phyloP scores from a whole-genome alignment of 176 grass and related monocot species.

The Echinochloa phyllopogon region DNA sequence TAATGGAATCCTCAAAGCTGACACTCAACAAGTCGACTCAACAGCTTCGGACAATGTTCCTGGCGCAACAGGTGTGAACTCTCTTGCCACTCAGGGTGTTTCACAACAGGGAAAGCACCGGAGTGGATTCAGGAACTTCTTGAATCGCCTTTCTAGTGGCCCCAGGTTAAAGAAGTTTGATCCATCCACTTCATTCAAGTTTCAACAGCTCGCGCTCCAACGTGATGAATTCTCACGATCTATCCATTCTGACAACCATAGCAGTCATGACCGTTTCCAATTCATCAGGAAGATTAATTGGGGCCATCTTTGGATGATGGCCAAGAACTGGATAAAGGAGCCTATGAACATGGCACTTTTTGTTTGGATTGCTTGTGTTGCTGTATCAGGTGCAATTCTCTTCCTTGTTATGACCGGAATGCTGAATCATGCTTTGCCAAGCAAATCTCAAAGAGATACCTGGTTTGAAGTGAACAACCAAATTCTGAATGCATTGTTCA shows the following conservation, averaged over 20 bases:
- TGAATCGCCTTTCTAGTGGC: constrained; percentile 43
- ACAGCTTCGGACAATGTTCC: constrained; percentile 38
- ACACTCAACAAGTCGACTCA: constrained; percentile 53
- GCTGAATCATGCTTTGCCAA: constrained; percentile 73
- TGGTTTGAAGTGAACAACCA: constrained; percentile 99
- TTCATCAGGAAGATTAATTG: constrained; percentile 78
- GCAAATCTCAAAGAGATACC: constrained; percentile 62
- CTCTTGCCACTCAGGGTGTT: constrained; percentile 48
- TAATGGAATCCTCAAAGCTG: constrained; percentile 57
- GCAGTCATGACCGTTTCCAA: constrained; percentile 49
- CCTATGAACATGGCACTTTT: constrained; percentile 86
- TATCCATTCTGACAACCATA: constrained; percentile 59
- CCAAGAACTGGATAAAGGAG: constrained; percentile 76
- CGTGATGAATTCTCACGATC: constrained; percentile 87
- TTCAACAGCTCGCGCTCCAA: constrained; percentile 70
- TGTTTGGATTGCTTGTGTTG: constrained; percentile 75
- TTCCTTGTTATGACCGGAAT: constrained; percentile 86
- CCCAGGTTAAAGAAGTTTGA: constrained; percentile 64
- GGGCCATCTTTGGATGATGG: constrained; percentile 56
- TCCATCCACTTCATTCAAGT: constrained; percentile 69
- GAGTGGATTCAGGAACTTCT: constrained; percentile 51
- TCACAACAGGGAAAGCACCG: constrained; percentile 32
- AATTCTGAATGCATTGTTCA: constrained; percentile 92
- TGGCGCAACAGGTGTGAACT: constrained; percentile 7
- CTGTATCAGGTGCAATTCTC: constrained; percentile 81